phyloP scores from a whole-genome alignment of 768 basidiomycete genomes.

The Holtermanniella nyarrowii region DNA sequence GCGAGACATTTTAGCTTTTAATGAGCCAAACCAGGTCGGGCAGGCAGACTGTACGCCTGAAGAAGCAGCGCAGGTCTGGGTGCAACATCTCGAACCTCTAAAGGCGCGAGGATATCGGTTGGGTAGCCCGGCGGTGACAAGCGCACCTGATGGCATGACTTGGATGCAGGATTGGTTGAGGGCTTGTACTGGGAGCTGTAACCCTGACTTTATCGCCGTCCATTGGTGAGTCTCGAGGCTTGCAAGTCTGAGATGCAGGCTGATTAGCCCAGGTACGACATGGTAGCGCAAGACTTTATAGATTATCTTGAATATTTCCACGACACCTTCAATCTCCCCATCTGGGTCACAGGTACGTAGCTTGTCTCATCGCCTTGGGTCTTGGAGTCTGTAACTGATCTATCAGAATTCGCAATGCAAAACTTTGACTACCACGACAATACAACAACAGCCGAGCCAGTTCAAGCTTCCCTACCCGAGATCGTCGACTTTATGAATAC shows the following conservation, averaged over 20 bases:
- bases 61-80: constrained; percentile 50
- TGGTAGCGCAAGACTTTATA: constrained; percentile 50
- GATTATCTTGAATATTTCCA: constrained; percentile 49
- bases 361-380: not conserved
- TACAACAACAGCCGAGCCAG: constrained; percentile 6
- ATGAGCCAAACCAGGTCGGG: constrained; percentile 41
- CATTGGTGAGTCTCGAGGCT: constrained; percentile 41
- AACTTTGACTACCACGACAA: constrained; percentile 11
- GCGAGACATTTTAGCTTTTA: constrained; percentile 15
- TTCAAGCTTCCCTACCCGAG: constrained; percentile 47
- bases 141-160: constrained; percentile 48
- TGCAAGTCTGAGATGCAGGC: not conserved
- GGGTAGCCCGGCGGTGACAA: constrained; percentile 51
- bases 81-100: constrained; percentile 49
- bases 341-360: constrained; percentile 50
- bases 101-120: constrained; percentile 45
- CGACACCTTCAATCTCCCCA: constrained; percentile 47
- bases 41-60: constrained; percentile 50
- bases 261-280: constrained; percentile 49
- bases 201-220: constrained; percentile 52
- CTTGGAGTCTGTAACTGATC: not conserved
- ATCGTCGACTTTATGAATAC: constrained; percentile 47
- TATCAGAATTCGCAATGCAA: constrained; percentile 10
- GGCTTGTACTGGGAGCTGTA: constrained; percentile 48
- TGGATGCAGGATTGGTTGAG: constrained; percentile 52